phyloP scores from a whole-genome alignment of 257 asterid species.

The Fraxinus excelsior region DNA sequence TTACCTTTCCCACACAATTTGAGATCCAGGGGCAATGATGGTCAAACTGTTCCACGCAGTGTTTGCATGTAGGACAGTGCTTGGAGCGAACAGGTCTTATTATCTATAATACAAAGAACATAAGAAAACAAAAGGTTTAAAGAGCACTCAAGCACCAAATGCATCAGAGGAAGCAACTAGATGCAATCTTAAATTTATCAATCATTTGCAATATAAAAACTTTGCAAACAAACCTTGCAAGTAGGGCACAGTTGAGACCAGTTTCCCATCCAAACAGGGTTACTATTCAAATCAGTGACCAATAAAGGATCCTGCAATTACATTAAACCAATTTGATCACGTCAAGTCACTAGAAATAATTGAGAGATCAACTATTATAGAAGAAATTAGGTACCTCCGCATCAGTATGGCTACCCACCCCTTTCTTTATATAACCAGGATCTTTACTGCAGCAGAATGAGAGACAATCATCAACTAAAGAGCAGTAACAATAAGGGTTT shows the following conservation, averaged over 20 bases:
- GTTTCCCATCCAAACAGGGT: constrained; percentile 79
- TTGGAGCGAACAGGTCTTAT: constrained; percentile 93
- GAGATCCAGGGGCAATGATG: constrained; percentile 99
- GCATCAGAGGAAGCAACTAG: constrained; percentile 24
- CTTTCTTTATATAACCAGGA: constrained; percentile 75
- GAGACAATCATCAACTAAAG: constrained; percentile 27
- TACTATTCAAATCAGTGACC: constrained; percentile 67
- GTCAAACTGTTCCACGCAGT: constrained; percentile 96
- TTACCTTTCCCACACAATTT: constrained; percentile 96
- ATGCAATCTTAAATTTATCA: constrained; percentile 25
- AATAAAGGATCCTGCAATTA: constrained; percentile 72
- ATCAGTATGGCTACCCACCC: constrained; percentile 47
- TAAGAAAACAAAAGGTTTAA: constrained; percentile 22
- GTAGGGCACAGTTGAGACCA: constrained; percentile 99
- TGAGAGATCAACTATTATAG: constrained; percentile 17
- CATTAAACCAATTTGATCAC: constrained; percentile 11
- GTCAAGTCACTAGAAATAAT: background rate
- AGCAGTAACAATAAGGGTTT: background rate
- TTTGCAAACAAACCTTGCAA: constrained; percentile 72
- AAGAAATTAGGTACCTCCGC: constrained; percentile 53
- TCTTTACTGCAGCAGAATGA: constrained; percentile 70
- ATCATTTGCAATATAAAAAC: constrained; percentile 13
- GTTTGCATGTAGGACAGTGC: constrained; percentile 92
- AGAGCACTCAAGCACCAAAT: constrained; percentile 10
- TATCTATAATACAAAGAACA: constrained; percentile 51